Evolutionary conservation across 352 stramenopile species (phyloP).

Genomic region (Globisporangium parvum): DNA sequence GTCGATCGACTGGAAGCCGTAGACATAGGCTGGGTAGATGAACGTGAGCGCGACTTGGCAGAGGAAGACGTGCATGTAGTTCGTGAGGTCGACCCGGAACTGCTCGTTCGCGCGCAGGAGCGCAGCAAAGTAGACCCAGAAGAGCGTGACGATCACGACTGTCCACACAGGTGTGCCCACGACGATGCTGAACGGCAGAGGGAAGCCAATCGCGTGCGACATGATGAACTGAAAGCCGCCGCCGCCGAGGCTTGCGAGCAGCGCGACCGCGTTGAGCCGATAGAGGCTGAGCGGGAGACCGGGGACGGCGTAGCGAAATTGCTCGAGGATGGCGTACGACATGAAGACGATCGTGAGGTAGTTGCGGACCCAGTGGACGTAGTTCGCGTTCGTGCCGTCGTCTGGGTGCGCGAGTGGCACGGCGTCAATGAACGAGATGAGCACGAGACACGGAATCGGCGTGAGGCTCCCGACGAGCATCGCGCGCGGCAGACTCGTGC

Average conservation of each 20-base stretch:
- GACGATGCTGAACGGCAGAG: slow-evolving; percentile 29
- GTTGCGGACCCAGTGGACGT: slow-evolving; percentile 24
- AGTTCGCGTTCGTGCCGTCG: slow-evolving; percentile 25
- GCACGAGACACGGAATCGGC: slow-evolving; percentile 23
- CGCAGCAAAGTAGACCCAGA: slow-evolving; percentile 18
- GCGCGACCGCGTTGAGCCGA: slow-evolving; percentile 8
- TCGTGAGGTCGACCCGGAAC: slow-evolving; percentile 13
- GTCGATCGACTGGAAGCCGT: slow-evolving; percentile 21
- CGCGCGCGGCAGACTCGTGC: not conserved
- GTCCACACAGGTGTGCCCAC: slow-evolving; percentile 20
- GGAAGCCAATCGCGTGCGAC: slow-evolving; percentile 27
- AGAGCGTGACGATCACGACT: slow-evolving; percentile 15
- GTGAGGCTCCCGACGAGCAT: slow-evolving; percentile 17
- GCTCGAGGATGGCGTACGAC: slow-evolving; percentile 22
- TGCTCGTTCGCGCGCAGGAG: slow-evolving; percentile 16
- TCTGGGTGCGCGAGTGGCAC: slow-evolving; percentile 15
- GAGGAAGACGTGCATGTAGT: slow-evolving; percentile 25
- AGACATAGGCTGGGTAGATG: slow-evolving; percentile 41
- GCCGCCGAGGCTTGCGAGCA: slow-evolving; percentile 16
- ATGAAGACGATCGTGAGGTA: slow-evolving; percentile 26
- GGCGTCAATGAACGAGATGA: slow-evolving; percentile 26
- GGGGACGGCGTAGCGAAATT: slow-evolving; percentile 15
- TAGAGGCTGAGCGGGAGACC: slow-evolving; percentile 6
- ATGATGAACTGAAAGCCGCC: slow-evolving; percentile 21
- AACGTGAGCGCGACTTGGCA: slow-evolving; percentile 31